Evolutionary conservation across 1,139 yeast genomes (phyloP).

Genomic region (Pichia sp.): DNA sequence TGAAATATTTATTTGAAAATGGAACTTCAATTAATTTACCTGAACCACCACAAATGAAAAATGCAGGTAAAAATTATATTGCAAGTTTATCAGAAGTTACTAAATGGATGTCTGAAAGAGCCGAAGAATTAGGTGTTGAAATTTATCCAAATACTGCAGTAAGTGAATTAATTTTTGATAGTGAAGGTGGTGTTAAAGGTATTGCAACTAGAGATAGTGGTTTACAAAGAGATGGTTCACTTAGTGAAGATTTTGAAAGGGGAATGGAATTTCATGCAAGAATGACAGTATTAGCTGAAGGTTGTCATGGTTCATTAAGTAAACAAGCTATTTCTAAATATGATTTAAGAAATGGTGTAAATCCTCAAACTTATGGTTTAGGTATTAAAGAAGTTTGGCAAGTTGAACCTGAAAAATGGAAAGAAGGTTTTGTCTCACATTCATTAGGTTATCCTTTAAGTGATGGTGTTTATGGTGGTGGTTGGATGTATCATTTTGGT

Average conservation of each 20-base stretch:
- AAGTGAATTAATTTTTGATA: conserved; percentile 65
- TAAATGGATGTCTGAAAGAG: conserved; percentile 75
- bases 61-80: conserved; percentile 74
- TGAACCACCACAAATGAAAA: conserved; percentile 87
- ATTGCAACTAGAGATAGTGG: conserved; percentile 95
- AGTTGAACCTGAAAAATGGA: conserved; percentile 77
- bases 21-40: conserved; percentile 59
- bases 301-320: conserved; percentile 91
- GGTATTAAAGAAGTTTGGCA: conserved; percentile 98
- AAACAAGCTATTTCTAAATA: conserved; percentile 68
- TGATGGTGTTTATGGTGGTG: conserved; percentile 82
- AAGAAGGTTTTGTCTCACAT: conserved; percentile 78
- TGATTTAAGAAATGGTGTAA: conserved; percentile 56
- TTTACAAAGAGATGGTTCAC: conserved; percentile 61
- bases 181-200: conserved; percentile 64
- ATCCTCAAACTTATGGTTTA: conserved; percentile 87
- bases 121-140: conserved; percentile 92
- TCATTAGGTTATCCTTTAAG: conserved; percentile 84
- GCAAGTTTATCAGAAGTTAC: conserved; percentile 80
- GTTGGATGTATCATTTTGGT: conserved; percentile 94
- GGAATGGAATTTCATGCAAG: conserved; percentile 96
- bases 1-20: conserved; percentile 59
- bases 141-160: conserved; percentile 88
- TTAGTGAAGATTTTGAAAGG: conserved; percentile 71
- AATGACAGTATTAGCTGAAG: conserved; percentile 85